phyloP scores from a whole-genome alignment of 176 grass and related monocot genomes.

The Thinopyrum elongatum region DNA sequence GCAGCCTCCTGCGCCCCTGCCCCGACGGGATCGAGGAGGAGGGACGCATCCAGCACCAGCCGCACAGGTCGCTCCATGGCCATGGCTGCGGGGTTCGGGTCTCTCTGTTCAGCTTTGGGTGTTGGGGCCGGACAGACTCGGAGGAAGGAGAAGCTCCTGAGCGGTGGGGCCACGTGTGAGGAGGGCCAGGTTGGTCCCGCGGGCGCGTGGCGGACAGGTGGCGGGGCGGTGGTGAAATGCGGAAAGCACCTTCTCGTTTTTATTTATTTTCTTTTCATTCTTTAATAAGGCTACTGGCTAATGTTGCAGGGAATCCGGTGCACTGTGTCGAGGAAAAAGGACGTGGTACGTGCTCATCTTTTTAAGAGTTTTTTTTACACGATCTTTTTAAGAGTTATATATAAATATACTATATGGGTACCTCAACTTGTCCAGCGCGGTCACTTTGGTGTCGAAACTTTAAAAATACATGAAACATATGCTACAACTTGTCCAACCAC shows the following conservation, averaged over 20 bases:
- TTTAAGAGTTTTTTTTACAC: too few relatives aligned
- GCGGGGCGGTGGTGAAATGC: constrained; percentile 2
- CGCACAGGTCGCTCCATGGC: constrained; percentile 21
- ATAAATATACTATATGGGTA: too few relatives aligned
- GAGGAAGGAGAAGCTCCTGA: constrained; percentile 9
- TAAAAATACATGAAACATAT: too few relatives aligned
- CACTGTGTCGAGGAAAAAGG: too few relatives aligned
- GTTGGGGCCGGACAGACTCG: not conserved
- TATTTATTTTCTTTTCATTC: not conserved
- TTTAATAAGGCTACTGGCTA: not conserved
- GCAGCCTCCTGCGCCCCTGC: not conserved
- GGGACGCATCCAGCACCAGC: constrained; percentile 46
- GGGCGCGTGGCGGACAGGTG: constrained; percentile 33
- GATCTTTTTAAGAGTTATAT: too few relatives aligned
- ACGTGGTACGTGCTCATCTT: too few relatives aligned
- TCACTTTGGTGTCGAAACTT: too few relatives aligned
- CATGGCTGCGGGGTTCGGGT: constrained; percentile 16
- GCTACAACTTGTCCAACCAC: too few relatives aligned
- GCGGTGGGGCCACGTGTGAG: constrained; percentile 20
- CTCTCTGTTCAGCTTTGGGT: constrained; percentile 12
- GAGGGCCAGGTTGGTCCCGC: not conserved
- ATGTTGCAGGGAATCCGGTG: not conserved
- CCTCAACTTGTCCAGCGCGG: too few relatives aligned
- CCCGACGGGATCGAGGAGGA: constrained; percentile 22
- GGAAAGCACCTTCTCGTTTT: not conserved